A percentile compares a stretch with the other conserved stretches of the same genome.
Conservation (phyloP, 2,329 filamentous ascomycete genomes). For the Trichophyton rubrum region DNA sequence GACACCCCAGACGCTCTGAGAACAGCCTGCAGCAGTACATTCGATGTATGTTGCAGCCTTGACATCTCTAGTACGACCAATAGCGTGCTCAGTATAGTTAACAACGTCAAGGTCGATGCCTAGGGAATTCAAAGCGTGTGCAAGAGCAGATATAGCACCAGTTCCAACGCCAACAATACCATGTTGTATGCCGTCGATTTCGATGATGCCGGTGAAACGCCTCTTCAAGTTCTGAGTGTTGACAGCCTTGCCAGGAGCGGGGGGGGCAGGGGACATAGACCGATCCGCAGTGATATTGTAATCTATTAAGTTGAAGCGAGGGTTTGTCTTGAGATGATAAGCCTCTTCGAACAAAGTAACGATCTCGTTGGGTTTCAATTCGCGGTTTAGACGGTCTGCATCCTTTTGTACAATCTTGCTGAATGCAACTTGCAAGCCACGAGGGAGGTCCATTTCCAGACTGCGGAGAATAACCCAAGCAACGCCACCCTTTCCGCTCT, state of each 20-base stretch:
- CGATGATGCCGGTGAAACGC: conserved; percentile 72
- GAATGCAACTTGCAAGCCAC: conserved; percentile 84
- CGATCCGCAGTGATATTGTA: conserved; percentile 84
- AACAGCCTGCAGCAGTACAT: conserved; percentile 56
- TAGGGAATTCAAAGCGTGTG: conserved; percentile 63
- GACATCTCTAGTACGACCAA: conserved; percentile 65
- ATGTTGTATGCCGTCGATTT: conserved; percentile 69
- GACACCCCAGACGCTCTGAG: conserved; percentile 73
- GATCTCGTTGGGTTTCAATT: conserved; percentile 75
- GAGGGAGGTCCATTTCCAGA: conserved; percentile 81
- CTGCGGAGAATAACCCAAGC: conserved; percentile 88
- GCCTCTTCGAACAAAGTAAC: conserved; percentile 75
- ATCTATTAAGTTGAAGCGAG: conserved; percentile 75
- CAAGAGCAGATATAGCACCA: conserved; percentile 79
- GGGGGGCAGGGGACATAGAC: conserved; percentile 58
- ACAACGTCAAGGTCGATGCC: conserved; percentile 81
- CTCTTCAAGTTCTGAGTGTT: conserved; percentile 68
- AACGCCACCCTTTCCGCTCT: conserved; percentile 85
- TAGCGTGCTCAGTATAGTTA: conserved; percentile 94
- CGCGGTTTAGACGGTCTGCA: conserved; percentile 68
- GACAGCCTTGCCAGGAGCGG: conserved; percentile 55
- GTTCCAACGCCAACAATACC: conserved; percentile 70
- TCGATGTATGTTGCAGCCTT: conserved; percentile 96
- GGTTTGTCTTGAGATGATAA: conserved; percentile 73
- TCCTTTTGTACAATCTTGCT: conserved; percentile 71